These are phyloP conservation scores for Fraxinus baroniana DNA, from an alignment of 305 asterid genomes.

Conservation along the genomic window DNA sequence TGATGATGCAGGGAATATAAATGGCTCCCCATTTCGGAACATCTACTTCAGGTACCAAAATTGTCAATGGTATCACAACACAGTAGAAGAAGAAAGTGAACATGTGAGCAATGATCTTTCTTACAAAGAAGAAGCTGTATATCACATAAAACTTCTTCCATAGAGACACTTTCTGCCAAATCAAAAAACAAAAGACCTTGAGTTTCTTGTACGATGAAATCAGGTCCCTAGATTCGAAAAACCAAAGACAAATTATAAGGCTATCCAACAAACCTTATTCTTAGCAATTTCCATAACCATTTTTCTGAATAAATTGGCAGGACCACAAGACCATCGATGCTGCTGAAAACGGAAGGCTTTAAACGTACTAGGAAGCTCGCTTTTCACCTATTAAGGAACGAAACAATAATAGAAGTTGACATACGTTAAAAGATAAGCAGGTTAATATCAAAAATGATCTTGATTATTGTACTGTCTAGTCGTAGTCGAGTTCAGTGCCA, in stretches of 20 bases:
- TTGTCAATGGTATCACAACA: slow-evolving; percentile 70
- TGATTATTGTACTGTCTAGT: background rate
- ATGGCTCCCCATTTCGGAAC: slow-evolving; percentile 97
- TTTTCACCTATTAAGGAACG: slow-evolving; percentile 44
- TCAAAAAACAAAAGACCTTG: background rate
- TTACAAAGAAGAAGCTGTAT: slow-evolving; percentile 96
- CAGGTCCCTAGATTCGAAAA: background rate
- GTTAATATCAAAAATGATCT: background rate
- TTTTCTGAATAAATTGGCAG: slow-evolving; percentile 62
- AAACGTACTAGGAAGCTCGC: slow-evolving; percentile 67
- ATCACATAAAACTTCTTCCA: slow-evolving; percentile 89
- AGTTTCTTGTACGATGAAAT: background rate
- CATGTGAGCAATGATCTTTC: slow-evolving; percentile 87
- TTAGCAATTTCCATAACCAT: slow-evolving; percentile 54
- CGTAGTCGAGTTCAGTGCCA: background rate
- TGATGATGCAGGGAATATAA: slow-evolving; percentile 86
- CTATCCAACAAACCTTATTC: slow-evolving; percentile 39
- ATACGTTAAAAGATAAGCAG: background rate
- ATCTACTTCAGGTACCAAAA: slow-evolving; percentile 76
- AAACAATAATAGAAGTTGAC: background rate
- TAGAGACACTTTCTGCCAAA: slow-evolving; percentile 66
- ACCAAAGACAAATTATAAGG: background rate
- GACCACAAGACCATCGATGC: slow-evolving; percentile 74
- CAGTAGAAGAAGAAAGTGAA: slow-evolving; percentile 89
- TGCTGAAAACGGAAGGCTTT: slow-evolving; percentile 66